A percentile compares a stretch with the other conserved stretches of the same genome.
These are phyloP conservation scores for Sistotremastrum suecicum DNA, from an alignment of 768 basidiomycete genomes.

Conservation along the genomic window DNA sequence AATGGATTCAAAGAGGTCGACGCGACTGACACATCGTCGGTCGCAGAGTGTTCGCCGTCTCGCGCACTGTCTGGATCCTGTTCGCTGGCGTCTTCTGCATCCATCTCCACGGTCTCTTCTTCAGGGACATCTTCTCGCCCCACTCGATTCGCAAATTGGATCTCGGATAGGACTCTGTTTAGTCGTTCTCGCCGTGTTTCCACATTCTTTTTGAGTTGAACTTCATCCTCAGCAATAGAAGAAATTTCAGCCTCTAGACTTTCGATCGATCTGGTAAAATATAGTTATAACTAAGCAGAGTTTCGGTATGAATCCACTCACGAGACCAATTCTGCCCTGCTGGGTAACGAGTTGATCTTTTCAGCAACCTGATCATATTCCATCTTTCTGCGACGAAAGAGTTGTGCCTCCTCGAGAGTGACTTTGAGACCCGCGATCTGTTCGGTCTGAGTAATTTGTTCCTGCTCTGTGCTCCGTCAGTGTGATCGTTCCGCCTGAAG, in stretches of 20 bases:
- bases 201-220: slow-evolving; percentile 42
- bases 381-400: slow-evolving; percentile 62
- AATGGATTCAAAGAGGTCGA: slow-evolving; percentile 18
- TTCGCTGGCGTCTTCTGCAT: slow-evolving; percentile 9
- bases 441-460: slow-evolving; percentile 47
- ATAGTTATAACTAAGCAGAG: background rate
- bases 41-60: slow-evolving; percentile 30
- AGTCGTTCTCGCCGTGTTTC: slow-evolving; percentile 52
- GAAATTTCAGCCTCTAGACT: slow-evolving; percentile 67
- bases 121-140: background rate
- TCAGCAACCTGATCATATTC: slow-evolving; percentile 79
- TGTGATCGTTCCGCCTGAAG: background rate
- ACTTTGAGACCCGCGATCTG: slow-evolving; percentile 73
- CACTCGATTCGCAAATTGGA: slow-evolving; percentile 19
- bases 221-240: slow-evolving; percentile 26
- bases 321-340: slow-evolving; percentile 63
- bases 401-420: slow-evolving; percentile 64
- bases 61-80: slow-evolving; percentile 17
- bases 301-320: slow-evolving; percentile 22
- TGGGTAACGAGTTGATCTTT: slow-evolving; percentile 66
- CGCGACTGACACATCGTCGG: slow-evolving; percentile 23
- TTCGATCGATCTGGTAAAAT: slow-evolving; percentile 39
- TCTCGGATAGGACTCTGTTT: slow-evolving; percentile 47
- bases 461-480: slow-evolving; percentile 35
- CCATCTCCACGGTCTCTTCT: background rate